Base-by-base conservation (phyloP, 1,284 basidiomycete species). In the Laetiporus sulphureus region DNA sequence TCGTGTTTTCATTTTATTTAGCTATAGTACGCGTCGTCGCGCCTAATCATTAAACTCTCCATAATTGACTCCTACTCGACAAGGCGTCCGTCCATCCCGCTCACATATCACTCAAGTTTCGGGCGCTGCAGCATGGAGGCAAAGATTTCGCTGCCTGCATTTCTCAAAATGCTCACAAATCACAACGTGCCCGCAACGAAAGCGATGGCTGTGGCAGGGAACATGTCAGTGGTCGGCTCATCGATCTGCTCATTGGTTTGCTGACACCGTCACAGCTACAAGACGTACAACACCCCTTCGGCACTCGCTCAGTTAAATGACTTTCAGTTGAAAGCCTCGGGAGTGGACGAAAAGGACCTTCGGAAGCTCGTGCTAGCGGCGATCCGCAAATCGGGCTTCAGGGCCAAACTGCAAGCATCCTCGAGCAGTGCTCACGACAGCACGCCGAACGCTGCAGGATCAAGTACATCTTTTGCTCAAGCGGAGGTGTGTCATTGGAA, bases 171-270 rank as follows among this genome's bases (percentile, higher is more conserved):
- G 10, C 65, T 92, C 10, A 79, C 83, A 2, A 66, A 62, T 33
- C 75, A 77, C 46, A 72, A 73, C 46, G 67, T 91, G 1, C 67
- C 83, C 2, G 74, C 88, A 55, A 60, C 75, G 33, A 80, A 82
- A 45, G 89, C 90, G 1, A 93, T 95, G 75, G 62, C 66, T 3
- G 62, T 88, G 24, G 79, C 90, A 32, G 74, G 76, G 34, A 90
- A 89, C 70, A 75, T 91, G 88, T 92, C 42, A 16, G 34, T 35
- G 5, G 10, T 37, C 16, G 7, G 12, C 3, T 8, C 15, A 32
- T 24, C 34, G 37, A 19, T 19, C 30, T 10, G 25, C n/a, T 32
- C 41, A 35, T 37, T 35, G 40, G 42, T 30, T 38, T 24, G 27
- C 40, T 44, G 6, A 44, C 15, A 5, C 27, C 13, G 6, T 15